Conservation (phyloP, 257 asterid genomes). For the Solanum arcanum region DNA sequence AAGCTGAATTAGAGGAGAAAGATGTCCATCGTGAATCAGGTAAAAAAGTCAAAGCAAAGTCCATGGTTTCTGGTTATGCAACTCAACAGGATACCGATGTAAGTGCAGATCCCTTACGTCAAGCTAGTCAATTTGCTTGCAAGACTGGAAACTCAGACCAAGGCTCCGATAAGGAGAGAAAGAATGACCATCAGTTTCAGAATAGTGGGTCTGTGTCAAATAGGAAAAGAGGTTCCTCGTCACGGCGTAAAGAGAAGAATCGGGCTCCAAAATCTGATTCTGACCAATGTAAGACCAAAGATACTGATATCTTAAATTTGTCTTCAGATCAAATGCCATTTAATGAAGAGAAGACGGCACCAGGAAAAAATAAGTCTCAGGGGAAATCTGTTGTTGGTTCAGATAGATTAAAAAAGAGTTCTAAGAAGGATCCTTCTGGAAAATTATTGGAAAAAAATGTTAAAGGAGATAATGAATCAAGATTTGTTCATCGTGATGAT, state of each 20-base stretch:
- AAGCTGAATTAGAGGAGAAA: conserved; percentile 10
- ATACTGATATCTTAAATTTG: conserved; percentile 22
- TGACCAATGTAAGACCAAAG: conserved; percentile 32
- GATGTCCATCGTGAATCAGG: conserved; percentile 18
- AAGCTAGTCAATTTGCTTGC: conserved; percentile 20
- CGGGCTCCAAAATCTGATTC: conserved; percentile 36
- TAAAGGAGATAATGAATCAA: conserved; percentile 34
- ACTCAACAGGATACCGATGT: conserved; percentile 14
- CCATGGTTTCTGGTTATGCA: conserved; percentile 16
- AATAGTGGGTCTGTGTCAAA: conserved; percentile 29
- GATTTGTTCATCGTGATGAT: conserved; percentile 25
- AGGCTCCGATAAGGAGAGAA: conserved; percentile 29
- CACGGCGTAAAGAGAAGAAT: conserved; percentile 46
- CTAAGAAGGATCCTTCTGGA: conserved; percentile 46
- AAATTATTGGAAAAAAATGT: conserved; percentile 32
- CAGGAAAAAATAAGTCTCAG: conserved; percentile 42
- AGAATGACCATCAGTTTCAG: conserved; percentile 25
- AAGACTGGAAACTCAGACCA: conserved; percentile 28
- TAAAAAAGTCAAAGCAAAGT: conserved; percentile 22
- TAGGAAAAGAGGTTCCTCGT: conserved; percentile 39
- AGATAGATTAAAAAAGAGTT: conserved; percentile 36
- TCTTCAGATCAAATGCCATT: conserved; percentile 19
- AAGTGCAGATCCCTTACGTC: conserved; percentile 15
- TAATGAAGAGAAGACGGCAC: conserved; percentile 42
- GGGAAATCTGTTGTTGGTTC: conserved; percentile 36